A percentile compares a stretch with the other conserved stretches of the same genome.
These are phyloP conservation scores for Trichoderma endophyticum DNA, from an alignment of 2,329 filamentous ascomycete species.

Conservation along the genomic window DNA sequence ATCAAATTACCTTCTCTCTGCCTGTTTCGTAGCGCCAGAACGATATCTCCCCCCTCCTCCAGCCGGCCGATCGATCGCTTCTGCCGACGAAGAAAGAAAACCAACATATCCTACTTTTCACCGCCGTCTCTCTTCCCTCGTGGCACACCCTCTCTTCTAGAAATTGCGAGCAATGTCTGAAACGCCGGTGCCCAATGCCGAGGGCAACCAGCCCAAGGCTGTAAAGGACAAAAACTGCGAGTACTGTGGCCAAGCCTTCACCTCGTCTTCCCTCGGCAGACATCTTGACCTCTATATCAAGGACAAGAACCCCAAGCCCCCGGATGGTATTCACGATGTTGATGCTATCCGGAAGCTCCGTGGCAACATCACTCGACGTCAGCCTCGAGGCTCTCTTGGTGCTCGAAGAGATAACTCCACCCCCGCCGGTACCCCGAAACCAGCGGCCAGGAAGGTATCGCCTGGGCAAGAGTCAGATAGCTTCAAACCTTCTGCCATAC, in stretches of 20 bases:
- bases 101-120: neutral
- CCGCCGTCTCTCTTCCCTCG: constrained; percentile 1
- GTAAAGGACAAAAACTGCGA: constrained; percentile 84
- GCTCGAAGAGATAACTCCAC: constrained; percentile 60
- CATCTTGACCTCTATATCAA: constrained; percentile 94
- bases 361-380: constrained; percentile 80
- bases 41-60: neutral
- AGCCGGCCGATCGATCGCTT: constrained; percentile 9
- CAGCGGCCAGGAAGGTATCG: constrained; percentile 37
- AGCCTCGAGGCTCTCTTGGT: constrained; percentile 64
- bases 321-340: constrained; percentile 86
- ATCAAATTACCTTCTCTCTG: neutral
- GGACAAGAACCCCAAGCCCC: constrained; percentile 82
- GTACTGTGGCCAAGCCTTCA: constrained; percentile 86
- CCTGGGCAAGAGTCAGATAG: constrained; percentile 40
- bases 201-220: constrained; percentile 45
- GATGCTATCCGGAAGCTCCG: constrained; percentile 82
- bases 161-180: constrained; percentile 33
- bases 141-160: neutral
- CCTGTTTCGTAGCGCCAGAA: constrained; percentile 15
- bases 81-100: neutral
- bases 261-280: constrained; percentile 86
- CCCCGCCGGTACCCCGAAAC: constrained; percentile 50
- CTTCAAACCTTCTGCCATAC: constrained; percentile 38
- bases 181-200: constrained; percentile 33